A percentile compares a stretch with the other conserved stretches of the same genome.
Conservation (phyloP, 108 stramenopile species). For the Fragilaria radians region DNA sequence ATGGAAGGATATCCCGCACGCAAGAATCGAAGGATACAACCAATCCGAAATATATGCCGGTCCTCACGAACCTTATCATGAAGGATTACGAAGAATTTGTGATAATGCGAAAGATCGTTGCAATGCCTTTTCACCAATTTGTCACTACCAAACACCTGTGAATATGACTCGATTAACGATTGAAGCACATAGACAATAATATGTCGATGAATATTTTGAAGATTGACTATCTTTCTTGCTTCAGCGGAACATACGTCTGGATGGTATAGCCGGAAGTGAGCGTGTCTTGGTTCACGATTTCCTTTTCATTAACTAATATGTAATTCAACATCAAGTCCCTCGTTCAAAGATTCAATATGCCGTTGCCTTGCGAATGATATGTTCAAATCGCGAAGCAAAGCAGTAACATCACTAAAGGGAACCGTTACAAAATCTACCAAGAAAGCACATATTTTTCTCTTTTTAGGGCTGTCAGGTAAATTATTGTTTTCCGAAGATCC, state of each 20-base stretch:
- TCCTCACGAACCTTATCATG: background rate
- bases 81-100: background rate
- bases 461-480: too few species aligned
- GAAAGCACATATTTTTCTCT: background rate
- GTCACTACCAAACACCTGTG: conserved; percentile 38
- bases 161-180: too few species aligned
- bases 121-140: conserved; percentile 7
- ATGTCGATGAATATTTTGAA: too few species aligned
- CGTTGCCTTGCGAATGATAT: background rate
- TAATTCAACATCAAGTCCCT: too few species aligned
- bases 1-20: background rate
- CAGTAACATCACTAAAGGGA: background rate
- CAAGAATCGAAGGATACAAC: background rate
- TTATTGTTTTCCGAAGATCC: too few species aligned
- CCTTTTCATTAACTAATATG: too few species aligned
- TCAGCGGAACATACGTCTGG: too few species aligned
- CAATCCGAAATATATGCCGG: background rate
- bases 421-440: background rate
- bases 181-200: too few species aligned
- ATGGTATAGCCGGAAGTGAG: too few species aligned
- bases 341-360: too few species aligned
- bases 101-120: background rate
- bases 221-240: too few species aligned
- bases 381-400: conserved; percentile 7
- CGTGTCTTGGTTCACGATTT: too few species aligned